Evolutionary conservation across 306 rosid genomes (phyloP), one percentile per base, ranked within the genome.

Genomic region (Gastrolobium villosum): DNA sequence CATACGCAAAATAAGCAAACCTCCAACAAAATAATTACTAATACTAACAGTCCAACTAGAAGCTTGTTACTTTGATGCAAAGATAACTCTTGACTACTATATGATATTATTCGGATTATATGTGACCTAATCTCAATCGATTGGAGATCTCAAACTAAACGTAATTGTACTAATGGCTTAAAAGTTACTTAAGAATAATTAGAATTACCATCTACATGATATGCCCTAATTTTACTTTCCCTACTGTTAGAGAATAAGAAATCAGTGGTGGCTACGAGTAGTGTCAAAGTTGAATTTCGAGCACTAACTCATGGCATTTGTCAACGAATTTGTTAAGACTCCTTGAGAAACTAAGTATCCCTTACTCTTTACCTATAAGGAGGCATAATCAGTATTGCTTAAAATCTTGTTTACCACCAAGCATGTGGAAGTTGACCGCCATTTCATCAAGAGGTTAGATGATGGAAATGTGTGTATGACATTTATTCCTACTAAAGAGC

Each of bases 1-100:
- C 15, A 78, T 20, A 66, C 55, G 44, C 72, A 70, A 52, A 74
- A 81, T 70, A 73, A 54, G 26, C 61, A 72, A 30, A 80, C 11
- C 80, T 65, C 45, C 63, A 37, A 40, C 52, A 70, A 36, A 36
- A 69, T 65, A 44, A 39, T 36, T 46, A 41, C 31, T 11, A 37
- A 35, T 37, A 75, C 13, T 46, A 62, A 34, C 63, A 77, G 32
- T 46, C 30, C 57, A 43, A 63, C 61, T 40, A 61, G 13, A 81
- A 40, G 57, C 31, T 39, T 62, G 72, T 28, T 55, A 34, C 14
- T 52, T 40, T 41, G 32, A 41, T 36, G 10, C 37, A 28, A 54
- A 67, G 43, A 57, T 57, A 3, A 44, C 43, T 78, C 65, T 34
- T 50, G 43, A 20, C 35, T 45, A 60, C 50, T 61, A 43, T 2